A percentile compares a stretch with the other conserved stretches of the same genome.
Evolutionary conservation across 176 grass and related monocot species (phyloP).

Genomic region (Thinopyrum elongatum): DNA sequence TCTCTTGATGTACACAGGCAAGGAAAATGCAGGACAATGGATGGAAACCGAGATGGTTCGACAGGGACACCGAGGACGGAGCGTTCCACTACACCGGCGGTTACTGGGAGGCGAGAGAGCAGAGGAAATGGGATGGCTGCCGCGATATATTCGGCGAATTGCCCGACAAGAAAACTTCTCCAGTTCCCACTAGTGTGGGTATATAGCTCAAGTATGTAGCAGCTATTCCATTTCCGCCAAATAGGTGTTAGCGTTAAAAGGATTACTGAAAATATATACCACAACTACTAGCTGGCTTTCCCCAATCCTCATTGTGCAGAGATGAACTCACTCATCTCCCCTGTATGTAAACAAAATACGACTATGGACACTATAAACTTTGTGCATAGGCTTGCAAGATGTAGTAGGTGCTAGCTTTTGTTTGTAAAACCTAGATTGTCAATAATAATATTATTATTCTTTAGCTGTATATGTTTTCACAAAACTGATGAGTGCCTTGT

Average conservation of each 20-base stretch:
- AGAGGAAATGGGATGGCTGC: conserved; percentile 50
- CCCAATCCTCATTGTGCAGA: neutral
- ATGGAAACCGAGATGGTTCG: conserved; percentile 77
- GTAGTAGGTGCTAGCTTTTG: neutral
- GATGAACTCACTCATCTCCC: neutral
- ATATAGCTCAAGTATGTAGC: conserved; percentile 5
- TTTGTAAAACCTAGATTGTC: neutral
- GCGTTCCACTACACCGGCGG: conserved; percentile 57
- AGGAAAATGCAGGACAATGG: conserved; percentile 69
- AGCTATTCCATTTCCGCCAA: neutral
- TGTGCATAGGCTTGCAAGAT: neutral
- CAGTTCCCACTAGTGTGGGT: neutral
- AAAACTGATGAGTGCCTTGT: neutral
- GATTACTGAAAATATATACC: neutral
- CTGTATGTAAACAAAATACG: neutral
- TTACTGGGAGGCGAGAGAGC: conserved; percentile 70
- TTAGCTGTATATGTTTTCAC: neutral
- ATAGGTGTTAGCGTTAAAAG: neutral
- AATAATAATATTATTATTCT: neutral
- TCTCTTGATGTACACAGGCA: conserved; percentile 30
- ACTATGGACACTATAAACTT: neutral
- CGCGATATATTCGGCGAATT: conserved; percentile 56
- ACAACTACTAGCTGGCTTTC: neutral
- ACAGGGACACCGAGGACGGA: conserved; percentile 33
- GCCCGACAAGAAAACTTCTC: neutral